These are phyloP conservation scores for Annulohypoxylon truncatum DNA, from an alignment of 2,329 filamentous ascomycete species.

Conservation along the genomic window DNA sequence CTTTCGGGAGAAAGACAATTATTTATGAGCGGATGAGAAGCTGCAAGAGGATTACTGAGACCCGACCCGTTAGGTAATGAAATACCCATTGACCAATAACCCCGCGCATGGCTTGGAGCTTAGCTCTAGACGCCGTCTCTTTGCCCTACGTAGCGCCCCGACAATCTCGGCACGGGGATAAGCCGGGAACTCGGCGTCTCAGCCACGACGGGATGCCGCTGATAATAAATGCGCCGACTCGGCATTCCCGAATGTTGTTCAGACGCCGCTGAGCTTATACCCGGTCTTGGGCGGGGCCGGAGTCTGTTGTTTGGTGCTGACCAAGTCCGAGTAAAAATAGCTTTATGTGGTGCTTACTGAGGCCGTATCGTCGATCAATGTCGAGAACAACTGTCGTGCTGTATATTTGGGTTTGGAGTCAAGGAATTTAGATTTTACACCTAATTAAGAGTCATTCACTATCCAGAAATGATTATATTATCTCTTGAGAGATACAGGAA, in stretches of 20 bases:
- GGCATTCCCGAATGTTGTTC: slow-evolving; percentile 26
- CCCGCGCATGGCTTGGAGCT: slow-evolving; percentile 24
- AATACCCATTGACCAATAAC: slow-evolving; percentile 9
- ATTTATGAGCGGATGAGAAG: slow-evolving; percentile 26
- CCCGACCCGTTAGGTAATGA: slow-evolving; percentile 29
- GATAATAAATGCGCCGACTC: slow-evolving; percentile 35
- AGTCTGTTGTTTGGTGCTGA: not conserved
- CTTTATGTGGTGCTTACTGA: not conserved
- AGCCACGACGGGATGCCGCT: slow-evolving; percentile 18
- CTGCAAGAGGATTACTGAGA: slow-evolving; percentile 3
- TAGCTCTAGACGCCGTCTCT: slow-evolving; percentile 34
- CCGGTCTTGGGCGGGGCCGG: slow-evolving; percentile 18
- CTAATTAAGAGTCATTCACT: not conserved
- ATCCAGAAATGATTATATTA: no score
- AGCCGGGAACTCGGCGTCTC: slow-evolving; percentile 48
- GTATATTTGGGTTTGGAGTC: no score
- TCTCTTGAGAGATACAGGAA: no score
- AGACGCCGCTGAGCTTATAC: slow-evolving; percentile 28
- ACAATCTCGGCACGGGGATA: slow-evolving; percentile 45
- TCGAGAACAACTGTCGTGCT: not conserved
- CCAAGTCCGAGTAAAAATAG: slow-evolving; percentile 13
- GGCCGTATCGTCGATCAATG: not conserved
- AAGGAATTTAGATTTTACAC: no score
- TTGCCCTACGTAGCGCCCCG: slow-evolving; percentile 1
- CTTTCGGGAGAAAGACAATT: not conserved